Percentiles rank a stretch among this genome's conserved stretches.
Evolutionary conservation across 352 stramenopile genomes (phyloP).

Genomic region (Phytophthora multivora): DNA sequence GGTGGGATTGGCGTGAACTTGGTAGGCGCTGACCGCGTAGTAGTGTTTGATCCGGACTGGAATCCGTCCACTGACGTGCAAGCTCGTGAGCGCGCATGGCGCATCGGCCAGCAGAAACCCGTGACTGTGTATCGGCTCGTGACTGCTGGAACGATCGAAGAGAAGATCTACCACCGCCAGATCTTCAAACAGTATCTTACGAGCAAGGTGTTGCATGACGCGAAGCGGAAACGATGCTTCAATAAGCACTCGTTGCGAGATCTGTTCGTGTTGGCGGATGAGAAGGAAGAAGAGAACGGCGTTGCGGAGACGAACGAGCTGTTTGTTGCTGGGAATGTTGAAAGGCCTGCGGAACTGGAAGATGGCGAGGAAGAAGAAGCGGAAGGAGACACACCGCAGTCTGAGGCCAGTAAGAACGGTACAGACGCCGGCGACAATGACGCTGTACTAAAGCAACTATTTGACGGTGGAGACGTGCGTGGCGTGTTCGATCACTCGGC

Average conservation of each 20-base stretch:
- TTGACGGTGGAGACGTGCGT: constrained; percentile 91
- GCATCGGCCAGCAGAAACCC: constrained; percentile 90
- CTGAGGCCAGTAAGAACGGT: not conserved
- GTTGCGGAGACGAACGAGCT: constrained; percentile 93
- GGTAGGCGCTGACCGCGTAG: constrained; percentile 94
- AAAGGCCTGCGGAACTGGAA: constrained; percentile 54
- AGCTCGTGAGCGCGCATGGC: constrained; percentile 97
- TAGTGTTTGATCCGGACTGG: constrained; percentile 99
- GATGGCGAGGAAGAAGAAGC: constrained; percentile 36
- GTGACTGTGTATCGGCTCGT: constrained; percentile 94
- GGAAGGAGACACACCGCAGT: constrained; percentile 5
- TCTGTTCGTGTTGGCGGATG: constrained; percentile 92
- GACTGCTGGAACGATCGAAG: constrained; percentile 98
- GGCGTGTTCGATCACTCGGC: constrained; percentile 96
- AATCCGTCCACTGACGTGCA: constrained; percentile 98
- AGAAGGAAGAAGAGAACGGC: constrained; percentile 57
- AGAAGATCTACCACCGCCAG: constrained; percentile 99
- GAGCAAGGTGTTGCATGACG: constrained; percentile 96
- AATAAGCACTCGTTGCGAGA: constrained; percentile 96
- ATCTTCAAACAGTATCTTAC: constrained; percentile 99
- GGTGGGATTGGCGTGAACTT: constrained; percentile 98
- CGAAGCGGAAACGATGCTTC: constrained; percentile 96
- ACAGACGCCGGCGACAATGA: constrained; percentile 68
- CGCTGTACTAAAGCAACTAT: constrained; percentile 89
- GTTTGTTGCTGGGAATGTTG: constrained; percentile 88